phyloP scores from a whole-genome alignment of 1,139 yeast species.

The Candida neerlandica region DNA sequence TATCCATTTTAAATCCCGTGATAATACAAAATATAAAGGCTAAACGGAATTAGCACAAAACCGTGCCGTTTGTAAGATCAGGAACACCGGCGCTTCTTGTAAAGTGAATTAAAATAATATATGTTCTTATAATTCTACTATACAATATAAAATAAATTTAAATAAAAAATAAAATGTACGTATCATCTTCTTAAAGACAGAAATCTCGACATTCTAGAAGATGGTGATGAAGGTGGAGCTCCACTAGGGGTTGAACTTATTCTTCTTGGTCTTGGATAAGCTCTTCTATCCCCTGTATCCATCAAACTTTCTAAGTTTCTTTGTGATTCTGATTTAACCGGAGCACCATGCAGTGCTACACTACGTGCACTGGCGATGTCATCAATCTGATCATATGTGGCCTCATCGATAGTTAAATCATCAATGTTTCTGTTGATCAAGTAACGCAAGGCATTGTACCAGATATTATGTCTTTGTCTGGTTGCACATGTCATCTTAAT shows the following conservation, averaged over 20 bases:
- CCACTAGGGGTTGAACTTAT: conserved; percentile 9
- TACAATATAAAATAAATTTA: background rate
- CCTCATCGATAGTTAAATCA: conserved; percentile 53
- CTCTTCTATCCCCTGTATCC: conserved; percentile 20
- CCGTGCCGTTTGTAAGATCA: too few relatives aligned
- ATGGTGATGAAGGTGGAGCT: conserved; percentile 6
- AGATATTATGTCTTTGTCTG: conserved; percentile 84
- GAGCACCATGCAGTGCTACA: conserved; percentile 3
- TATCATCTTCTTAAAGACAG: conserved; percentile 12
- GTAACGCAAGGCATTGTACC: conserved; percentile 86
- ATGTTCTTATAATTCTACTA: background rate
- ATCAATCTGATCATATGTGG: conserved; percentile 19
- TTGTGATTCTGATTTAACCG: conserved; percentile 15
- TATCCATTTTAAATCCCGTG: too few relatives aligned
- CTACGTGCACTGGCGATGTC: conserved; percentile 12
- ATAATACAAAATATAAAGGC: too few relatives aligned
- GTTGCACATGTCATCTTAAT: conserved; percentile 87
- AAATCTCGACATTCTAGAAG: conserved; percentile 13
- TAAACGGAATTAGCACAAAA: too few relatives aligned
- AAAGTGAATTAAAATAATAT: background rate
- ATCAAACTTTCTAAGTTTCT: conserved; percentile 17
- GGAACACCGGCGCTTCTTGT: too few relatives aligned
- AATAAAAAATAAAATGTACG: background rate
- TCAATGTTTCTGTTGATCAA: conserved; percentile 70
- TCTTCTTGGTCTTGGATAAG: conserved; percentile 19